Percentiles rank a stretch among this genome's conserved stretches.
phyloP scores from a whole-genome alignment of 345 rosid genomes.

The Acer yangbiense region DNA sequence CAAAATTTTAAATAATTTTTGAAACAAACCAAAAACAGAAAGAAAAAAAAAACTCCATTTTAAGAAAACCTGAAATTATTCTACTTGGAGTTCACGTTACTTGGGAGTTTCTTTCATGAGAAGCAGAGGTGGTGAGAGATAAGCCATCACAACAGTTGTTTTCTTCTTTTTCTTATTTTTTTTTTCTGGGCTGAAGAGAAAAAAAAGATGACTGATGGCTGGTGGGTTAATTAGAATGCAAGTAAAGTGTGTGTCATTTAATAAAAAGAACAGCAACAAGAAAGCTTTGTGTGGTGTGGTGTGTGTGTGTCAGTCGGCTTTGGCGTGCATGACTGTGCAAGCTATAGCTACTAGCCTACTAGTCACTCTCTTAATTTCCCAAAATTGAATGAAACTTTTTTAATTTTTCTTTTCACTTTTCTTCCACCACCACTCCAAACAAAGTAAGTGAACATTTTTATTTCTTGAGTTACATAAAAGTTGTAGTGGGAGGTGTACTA shows the following conservation, averaged over 20 bases:
- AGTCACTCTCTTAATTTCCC: constrained; percentile 25
- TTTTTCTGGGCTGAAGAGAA: neutral
- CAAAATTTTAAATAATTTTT: too few relatives aligned
- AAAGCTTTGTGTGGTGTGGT: constrained; percentile 32
- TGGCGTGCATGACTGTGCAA: constrained; percentile 52
- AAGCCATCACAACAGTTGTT: neutral
- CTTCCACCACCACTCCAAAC: neutral
- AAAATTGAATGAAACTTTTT: constrained; percentile 22
- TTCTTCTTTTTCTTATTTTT: neutral
- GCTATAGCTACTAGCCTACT: constrained; percentile 17
- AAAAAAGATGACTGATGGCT: neutral
- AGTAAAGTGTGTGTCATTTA: constrained; percentile 32
- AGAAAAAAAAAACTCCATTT: neutral
- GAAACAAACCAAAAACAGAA: neutral
- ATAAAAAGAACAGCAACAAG: constrained; percentile 30
- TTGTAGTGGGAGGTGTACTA: constrained; percentile 3
- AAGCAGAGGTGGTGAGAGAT: neutral
- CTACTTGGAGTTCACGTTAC: neutral
- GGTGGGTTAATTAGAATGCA: constrained; percentile 29
- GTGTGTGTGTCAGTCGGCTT: constrained; percentile 46
- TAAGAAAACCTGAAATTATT: neutral
- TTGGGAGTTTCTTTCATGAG: neutral
- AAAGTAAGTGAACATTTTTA: constrained; percentile 5
- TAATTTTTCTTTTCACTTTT: constrained; percentile 19
- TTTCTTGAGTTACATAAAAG: constrained; percentile 9